Base-by-base conservation (phyloP, 2,329 filamentous ascomycete species). In the Diaporthe humulicola region DNA sequence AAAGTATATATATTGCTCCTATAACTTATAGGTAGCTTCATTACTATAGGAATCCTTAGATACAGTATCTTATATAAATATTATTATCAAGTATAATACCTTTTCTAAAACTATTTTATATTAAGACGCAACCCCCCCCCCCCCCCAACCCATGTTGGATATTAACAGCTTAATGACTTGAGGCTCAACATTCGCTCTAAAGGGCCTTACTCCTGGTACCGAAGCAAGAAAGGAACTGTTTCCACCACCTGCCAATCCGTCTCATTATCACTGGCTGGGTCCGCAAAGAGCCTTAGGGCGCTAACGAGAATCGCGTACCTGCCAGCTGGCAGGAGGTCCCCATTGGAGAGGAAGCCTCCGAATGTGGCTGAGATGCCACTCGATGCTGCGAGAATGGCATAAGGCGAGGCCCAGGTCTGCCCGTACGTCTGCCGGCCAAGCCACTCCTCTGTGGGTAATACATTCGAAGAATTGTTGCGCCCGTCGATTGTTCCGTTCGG, bases 371-470 rank as follows among this genome's bases (percentile, higher is more conserved):
- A 60, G 9, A 60, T n/a, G 56, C 56, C 56, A 15, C 33, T 25
- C 33, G 22, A 9, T 17, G 22, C 22, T 25, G 56, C 10, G 56
- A 60, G 33, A 10, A 60, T 38, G 56, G 56, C 19, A 8, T 15
- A 8, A 60, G 56, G 56, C 56, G 56, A 60, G 56, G 8, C 56
- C 56, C 56, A 60, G 56, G 33, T 15, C 56, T 60, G 56, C 22
- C 56, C 56, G 56, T 60, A 60, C 6, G 56, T 60, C 56, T 40
- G 38, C 22, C 56, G 56, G 56, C 56, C 56, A 22, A 60, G 56
- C 56, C 56, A 60, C 33, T 40, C 56, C 56, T 25, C 56, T 10
- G 33, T 60, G 33, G 33, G 56, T 8, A 40, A 40, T 25, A 22
- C 4, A 15, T 38, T n/a, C 40, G 56, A 60, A 38, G 56, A 40